phyloP scores from a whole-genome alignment of 208 protist genomes.

The Lotmaria passim region DNA sequence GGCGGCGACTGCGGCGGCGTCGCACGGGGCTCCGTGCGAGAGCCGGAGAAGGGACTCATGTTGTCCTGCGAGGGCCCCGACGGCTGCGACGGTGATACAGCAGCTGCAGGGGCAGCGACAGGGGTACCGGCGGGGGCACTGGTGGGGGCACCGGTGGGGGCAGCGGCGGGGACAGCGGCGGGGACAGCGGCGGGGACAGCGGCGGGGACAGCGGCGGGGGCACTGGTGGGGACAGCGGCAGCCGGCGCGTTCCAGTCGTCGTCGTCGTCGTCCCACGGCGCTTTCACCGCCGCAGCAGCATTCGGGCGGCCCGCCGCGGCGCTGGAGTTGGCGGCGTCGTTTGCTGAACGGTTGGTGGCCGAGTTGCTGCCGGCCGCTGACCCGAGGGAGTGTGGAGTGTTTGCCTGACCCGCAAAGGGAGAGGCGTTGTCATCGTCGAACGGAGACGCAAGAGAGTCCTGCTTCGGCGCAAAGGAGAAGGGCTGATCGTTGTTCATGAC shows the following conservation, averaged over 20 bases:
- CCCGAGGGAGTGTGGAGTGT: conserved; percentile 1
- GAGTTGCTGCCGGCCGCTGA: conserved; percentile 10
- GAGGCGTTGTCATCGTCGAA: conserved; percentile 9
- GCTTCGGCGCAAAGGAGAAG: conserved; percentile 6
- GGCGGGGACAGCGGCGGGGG: too few species aligned
- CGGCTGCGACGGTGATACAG: background rate
- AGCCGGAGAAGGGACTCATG: conserved; percentile 16
- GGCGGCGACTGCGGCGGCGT: conserved; percentile 14
- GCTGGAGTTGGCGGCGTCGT: background rate
- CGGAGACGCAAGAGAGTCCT: conserved; percentile 26
- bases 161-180: too few species aligned
- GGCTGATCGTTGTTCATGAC: conserved; percentile 22
- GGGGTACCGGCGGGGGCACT: too few species aligned
- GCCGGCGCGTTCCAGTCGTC: conserved; percentile 25
- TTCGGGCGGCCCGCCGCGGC: background rate
- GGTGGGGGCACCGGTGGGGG: too few species aligned
- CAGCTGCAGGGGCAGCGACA: background rate
- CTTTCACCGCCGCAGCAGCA: conserved; percentile 15
- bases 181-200: too few species aligned
- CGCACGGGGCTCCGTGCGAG: conserved; percentile 21
- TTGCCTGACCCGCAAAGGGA: conserved; percentile 7
- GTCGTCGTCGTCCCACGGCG: conserved; percentile 38
- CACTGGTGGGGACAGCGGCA: background rate
- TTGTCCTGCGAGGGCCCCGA: background rate
- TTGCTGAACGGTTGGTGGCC: background rate